These are phyloP conservation scores for Mycena haematopus DNA, from an alignment of 768 basidiomycete genomes.

Conservation along the genomic window DNA sequence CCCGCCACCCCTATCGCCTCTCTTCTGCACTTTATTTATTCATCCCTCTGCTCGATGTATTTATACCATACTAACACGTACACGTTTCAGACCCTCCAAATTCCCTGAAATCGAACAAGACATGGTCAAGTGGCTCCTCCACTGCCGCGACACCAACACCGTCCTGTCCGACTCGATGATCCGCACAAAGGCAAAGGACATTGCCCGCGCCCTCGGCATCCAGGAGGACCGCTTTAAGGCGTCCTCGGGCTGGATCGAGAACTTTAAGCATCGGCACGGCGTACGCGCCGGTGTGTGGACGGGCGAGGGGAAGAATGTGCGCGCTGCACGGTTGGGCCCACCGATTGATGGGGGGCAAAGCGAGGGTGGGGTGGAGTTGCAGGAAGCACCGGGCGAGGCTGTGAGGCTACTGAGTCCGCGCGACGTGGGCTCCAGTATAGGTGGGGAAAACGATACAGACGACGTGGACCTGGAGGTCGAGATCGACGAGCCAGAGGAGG, in stretches of 20 bases:
- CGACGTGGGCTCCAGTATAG: background rate
- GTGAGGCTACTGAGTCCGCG: slow-evolving; percentile 11
- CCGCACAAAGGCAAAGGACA: slow-evolving; percentile 70
- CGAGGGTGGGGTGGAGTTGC: background rate
- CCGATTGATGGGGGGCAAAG: background rate
- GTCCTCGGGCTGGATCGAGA: slow-evolving; percentile 91
- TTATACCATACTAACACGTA: background rate
- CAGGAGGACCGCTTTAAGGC: slow-evolving; percentile 84
- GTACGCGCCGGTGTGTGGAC: slow-evolving; percentile 72
- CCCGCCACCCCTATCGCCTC: background rate
- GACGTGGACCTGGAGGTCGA: background rate
- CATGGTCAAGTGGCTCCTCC: slow-evolving; percentile 65
- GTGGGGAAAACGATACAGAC: background rate
- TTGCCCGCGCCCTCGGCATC: slow-evolving; percentile 63
- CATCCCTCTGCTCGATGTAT: too few species aligned
- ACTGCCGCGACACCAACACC: slow-evolving; percentile 51
- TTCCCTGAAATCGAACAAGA: slow-evolving; percentile 78
- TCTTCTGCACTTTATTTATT: background rate
- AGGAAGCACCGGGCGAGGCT: background rate
- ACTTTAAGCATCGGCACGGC: slow-evolving; percentile 84
- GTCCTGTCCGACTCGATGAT: slow-evolving; percentile 70
- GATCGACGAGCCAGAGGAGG: slow-evolving; percentile 19
- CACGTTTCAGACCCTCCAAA: slow-evolving; percentile 67
- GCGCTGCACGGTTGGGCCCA: slow-evolving; percentile 26
- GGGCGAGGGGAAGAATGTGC: slow-evolving; percentile 43